Evolutionary conservation across 2,329 filamentous ascomycete genomes (phyloP).

Genomic region (Pseudofabraea citricarpa): DNA sequence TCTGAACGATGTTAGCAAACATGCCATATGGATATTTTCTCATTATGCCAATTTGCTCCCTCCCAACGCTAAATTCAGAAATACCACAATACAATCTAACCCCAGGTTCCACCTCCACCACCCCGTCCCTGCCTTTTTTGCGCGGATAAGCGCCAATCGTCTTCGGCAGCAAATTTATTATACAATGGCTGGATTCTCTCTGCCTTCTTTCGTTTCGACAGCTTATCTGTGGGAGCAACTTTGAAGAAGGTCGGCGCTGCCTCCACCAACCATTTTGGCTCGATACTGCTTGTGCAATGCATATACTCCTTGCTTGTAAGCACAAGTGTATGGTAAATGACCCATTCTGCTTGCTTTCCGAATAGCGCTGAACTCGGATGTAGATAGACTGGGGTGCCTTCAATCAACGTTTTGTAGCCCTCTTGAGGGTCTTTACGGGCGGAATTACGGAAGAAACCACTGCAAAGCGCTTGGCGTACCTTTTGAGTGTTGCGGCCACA

Average conservation of each 20-base stretch:
- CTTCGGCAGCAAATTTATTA: constrained; percentile 85
- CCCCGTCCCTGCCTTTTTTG: constrained; percentile 81
- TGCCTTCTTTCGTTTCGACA: constrained; percentile 89
- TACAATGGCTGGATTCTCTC: constrained; percentile 94
- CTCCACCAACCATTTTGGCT: constrained; percentile 91
- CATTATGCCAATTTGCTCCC: too few species aligned
- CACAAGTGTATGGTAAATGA: constrained; percentile 87
- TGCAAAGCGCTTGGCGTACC: constrained; percentile 83
- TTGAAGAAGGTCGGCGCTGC: constrained; percentile 99
- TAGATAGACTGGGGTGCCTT: constrained; percentile 91
- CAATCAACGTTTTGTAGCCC: constrained; percentile 95
- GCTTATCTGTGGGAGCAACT: constrained; percentile 78
- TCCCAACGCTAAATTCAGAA: too few species aligned
- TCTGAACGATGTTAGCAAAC: too few species aligned
- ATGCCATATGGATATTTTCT: too few species aligned
- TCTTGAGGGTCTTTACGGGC: constrained; percentile 94
- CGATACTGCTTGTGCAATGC: constrained; percentile 88
- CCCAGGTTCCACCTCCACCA: constrained; percentile 92
- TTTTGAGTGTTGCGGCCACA: constrained; percentile 85
- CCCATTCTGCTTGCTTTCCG: constrained; percentile 93
- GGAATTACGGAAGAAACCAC: constrained; percentile 92
- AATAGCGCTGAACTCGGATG: constrained; percentile 90
- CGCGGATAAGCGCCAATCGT: constrained; percentile 90
- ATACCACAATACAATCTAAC: too few species aligned
- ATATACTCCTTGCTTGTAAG: constrained; percentile 98